Percentiles rank a stretch among this genome's conserved stretches.
These are phyloP conservation scores for Cladosporium sp. DNA, from an alignment of 2,329 filamentous ascomycete species.

Conservation along the genomic window DNA sequence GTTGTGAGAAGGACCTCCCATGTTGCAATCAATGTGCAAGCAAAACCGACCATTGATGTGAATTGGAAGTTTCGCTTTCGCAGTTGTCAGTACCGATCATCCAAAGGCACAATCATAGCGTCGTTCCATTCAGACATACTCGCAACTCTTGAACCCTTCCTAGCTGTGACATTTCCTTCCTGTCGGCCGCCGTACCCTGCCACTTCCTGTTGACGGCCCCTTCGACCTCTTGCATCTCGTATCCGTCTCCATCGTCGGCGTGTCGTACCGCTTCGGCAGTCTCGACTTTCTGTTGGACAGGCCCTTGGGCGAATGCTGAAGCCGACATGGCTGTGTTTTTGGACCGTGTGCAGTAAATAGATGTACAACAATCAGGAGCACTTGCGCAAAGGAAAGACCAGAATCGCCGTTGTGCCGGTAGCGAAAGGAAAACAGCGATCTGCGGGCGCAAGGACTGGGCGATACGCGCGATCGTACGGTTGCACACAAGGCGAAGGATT, in stretches of 20 bases:
- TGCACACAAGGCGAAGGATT: background rate
- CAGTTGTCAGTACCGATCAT: background rate
- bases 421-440: no score
- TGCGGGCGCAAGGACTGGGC: background rate
- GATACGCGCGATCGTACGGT: background rate
- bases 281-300: conserved; percentile 3
- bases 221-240: conserved; percentile 14
- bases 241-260: conserved; percentile 16
- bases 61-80: conserved; percentile 25
- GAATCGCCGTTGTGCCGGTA: conserved; percentile 2
- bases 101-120: background rate
- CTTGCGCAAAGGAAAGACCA: conserved; percentile 4
- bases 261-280: conserved; percentile 6
- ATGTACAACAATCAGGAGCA: background rate
- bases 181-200: conserved; percentile 21
- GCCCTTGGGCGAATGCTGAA: conserved; percentile 1
- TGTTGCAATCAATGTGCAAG: conserved; percentile 23
- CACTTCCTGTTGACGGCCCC: conserved; percentile 21
- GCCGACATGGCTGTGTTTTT: background rate
- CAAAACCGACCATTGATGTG: conserved; percentile 25
- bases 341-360: background rate
- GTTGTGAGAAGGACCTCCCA: conserved; percentile 22
- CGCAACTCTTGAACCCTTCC: conserved; percentile 21
- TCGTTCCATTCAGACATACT: conserved; percentile 6
- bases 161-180: conserved; percentile 21